A percentile compares a stretch with the other conserved stretches of the same genome.
Evolutionary conservation across 257 asterid genomes (phyloP).

Genomic region (Oldenlandia corymbosa): DNA sequence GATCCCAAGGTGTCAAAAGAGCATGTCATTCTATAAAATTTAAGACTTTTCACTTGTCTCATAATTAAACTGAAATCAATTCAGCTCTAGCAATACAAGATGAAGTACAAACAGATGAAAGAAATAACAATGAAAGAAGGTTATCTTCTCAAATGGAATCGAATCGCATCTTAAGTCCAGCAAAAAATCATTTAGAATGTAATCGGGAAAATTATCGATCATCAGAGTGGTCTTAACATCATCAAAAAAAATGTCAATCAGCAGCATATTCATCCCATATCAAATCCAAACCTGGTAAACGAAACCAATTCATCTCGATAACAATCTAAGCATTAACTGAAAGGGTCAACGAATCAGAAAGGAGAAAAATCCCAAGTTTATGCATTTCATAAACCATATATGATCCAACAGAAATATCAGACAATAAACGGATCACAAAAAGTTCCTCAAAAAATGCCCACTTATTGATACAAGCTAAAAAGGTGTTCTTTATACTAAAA

Average conservation of each 20-base stretch:
- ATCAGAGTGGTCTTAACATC: background rate
- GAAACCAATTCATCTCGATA: background rate
- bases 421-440: background rate
- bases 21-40: background rate
- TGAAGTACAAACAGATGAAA: background rate
- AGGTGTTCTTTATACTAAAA: too few relatives aligned
- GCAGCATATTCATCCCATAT: background rate
- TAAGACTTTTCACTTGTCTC: background rate
- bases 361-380: background rate
- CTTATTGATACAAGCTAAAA: too few relatives aligned
- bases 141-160: background rate
- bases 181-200: background rate
- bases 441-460: background rate
- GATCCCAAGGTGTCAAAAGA: background rate
- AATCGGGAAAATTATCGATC: too few relatives aligned
- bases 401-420: background rate
- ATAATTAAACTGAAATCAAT: background rate
- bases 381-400: background rate
- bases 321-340: background rate
- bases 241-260: background rate
- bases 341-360: background rate
- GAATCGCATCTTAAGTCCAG: too few relatives aligned
- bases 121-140: background rate
- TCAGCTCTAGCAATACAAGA: background rate
- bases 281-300: background rate